Evolutionary conservation across 202 grass and related monocot species (phyloP), one percentile per base, ranked within the genome.

Genomic region (Carex arenaria): DNA sequence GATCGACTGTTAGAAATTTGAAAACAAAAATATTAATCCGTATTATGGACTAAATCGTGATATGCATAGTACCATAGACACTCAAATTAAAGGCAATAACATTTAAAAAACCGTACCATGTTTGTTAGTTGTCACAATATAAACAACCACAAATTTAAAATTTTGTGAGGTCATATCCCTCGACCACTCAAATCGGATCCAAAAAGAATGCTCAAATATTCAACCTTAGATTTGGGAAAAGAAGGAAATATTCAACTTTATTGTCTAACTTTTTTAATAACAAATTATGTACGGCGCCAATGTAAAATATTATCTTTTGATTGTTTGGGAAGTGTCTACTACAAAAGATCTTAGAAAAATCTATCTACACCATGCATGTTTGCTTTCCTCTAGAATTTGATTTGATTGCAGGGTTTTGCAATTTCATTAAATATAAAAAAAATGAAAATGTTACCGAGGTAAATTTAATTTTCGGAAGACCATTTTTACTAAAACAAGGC

Each of bases 311-410:
- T 61, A 61, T 63, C 34, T 36, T 3, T 61, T 15, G 59, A 22
- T 80, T 42, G 77, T 64, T n/a, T 32, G 15, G 56, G 55, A 64
- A 63, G 56, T 64, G 38, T 80, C 77, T 80, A 63, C 19, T 61
- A 80, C 54, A 64, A 62, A 47, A 62, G n/a, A 60, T 1, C 17
- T 30, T 19, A 40, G 18, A 20, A n/a, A 51, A 73, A 0, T 55
- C 12, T 10, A 40, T 55, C 5, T 10, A 40, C 10, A 36, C 13
- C 1, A 5, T 17, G 20, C 40, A 36, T 28, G 26, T 30, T 15
- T 56, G 26, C 30, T 15, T 56, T 42, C 7, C 38, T 63, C 56
- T 47, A 18, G 15, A 79, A 61, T 36, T 10, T 57, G n/a, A 10
- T 7, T 36, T 4, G 3, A 59, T 59, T 78, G 5, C 40, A 13